phyloP scores from a whole-genome alignment of 345 rosid genomes.

The Acer campestre region DNA sequence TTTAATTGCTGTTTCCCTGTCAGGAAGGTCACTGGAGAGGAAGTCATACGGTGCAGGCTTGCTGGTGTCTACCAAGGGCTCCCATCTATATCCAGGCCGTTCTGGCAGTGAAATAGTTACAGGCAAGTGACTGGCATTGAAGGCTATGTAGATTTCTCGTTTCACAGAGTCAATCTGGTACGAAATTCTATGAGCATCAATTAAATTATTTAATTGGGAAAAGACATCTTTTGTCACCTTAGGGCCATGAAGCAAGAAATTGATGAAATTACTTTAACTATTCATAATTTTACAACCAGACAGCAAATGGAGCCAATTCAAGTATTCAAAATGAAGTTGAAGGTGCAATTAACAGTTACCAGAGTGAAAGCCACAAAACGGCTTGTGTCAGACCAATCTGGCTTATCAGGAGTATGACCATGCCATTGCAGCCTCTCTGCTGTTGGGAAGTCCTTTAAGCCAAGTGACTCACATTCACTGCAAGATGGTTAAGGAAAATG shows the following conservation, averaged over 20 bases:
- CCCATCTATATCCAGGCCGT: conserved; percentile 83
- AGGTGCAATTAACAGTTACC: conserved; percentile 43
- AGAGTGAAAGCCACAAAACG: conserved; percentile 91
- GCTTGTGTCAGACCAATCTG: conserved; percentile 90
- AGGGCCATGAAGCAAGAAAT: background rate
- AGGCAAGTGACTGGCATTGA: conserved; percentile 75
- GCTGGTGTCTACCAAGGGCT: conserved; percentile 85
- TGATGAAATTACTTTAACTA: background rate
- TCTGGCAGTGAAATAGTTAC: conserved; percentile 68
- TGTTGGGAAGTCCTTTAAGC: conserved; percentile 85
- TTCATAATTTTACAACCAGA: background rate
- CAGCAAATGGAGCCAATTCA: background rate
- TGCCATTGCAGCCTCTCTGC: conserved; percentile 93
- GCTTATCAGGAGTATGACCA: conserved; percentile 70
- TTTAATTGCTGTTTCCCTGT: conserved; percentile 54
- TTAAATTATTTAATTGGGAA: background rate
- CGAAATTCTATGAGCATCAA: conserved; percentile 7
- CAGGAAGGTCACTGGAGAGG: conserved; percentile 63
- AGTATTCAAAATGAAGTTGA: background rate
- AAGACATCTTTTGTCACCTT: background rate
- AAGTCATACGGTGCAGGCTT: conserved; percentile 81
- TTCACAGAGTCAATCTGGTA: conserved; percentile 73
- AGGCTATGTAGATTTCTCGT: conserved; percentile 81
- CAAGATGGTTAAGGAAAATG: conserved; percentile 24
- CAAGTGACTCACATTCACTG: conserved; percentile 92